Evolutionary conservation across 805 yeast species (phyloP).

Genomic region (Metschnikowia dekortorum): DNA sequence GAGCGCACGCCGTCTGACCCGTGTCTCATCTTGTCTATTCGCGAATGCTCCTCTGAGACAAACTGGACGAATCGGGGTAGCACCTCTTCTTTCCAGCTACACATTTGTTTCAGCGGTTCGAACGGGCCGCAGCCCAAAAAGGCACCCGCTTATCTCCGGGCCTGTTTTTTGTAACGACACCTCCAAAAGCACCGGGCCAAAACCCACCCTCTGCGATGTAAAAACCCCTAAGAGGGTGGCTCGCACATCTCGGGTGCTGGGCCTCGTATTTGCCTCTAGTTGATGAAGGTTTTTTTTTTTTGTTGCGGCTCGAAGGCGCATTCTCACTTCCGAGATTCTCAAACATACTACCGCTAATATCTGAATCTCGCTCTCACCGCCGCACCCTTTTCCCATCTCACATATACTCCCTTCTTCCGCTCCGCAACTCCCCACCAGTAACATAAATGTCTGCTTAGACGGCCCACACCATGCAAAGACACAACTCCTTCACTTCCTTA

Average conservation of each 20-base stretch:
- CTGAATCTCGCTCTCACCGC: not conserved
- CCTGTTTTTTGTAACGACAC: not conserved
- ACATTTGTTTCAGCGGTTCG: no score
- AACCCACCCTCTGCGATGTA: no score
- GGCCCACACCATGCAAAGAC: constrained; percentile 7
- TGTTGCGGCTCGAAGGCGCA: not conserved
- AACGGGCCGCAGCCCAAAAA: no score
- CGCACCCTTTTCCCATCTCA: not conserved
- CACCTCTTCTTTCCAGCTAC: not conserved
- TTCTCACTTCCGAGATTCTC: not conserved
- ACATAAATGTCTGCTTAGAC: constrained; percentile 2
- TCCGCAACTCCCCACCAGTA: not conserved
- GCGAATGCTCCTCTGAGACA: not conserved
- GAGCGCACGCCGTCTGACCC: not conserved
- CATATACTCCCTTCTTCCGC: not conserved
- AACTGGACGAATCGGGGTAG: no score
- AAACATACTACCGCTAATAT: not conserved
- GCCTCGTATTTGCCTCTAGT: not conserved
- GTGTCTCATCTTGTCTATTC: not conserved
- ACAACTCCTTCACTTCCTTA: constrained; percentile 11
- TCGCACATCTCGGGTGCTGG: not conserved
- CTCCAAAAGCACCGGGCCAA: not conserved
- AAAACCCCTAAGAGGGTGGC: not conserved
- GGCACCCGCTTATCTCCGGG: no score
- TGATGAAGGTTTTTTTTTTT: not conserved